A percentile compares a stretch with the other conserved stretches of the same genome.
These are phyloP conservation scores for Sungouiella thailandica DNA, from an alignment of 805 yeast species.

Conservation along the genomic window DNA sequence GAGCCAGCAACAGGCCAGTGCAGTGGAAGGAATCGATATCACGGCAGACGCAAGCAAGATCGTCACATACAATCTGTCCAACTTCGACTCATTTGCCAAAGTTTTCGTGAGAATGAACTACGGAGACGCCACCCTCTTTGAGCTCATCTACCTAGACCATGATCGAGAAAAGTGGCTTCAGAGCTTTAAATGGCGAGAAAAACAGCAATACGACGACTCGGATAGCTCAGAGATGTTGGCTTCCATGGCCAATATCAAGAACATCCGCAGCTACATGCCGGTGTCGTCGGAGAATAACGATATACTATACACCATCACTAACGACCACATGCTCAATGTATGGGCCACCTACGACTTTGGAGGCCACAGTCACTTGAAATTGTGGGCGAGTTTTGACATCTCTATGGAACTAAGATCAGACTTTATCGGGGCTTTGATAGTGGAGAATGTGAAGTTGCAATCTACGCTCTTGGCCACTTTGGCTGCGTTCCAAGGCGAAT, in stretches of 20 bases:
- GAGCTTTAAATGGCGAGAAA: conserved; percentile 32
- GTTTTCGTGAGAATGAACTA: conserved; percentile 74
- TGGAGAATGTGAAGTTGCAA: conserved; percentile 36
- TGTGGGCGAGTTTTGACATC: conserved; percentile 48
- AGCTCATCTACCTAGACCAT: conserved; percentile 64
- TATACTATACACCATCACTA: conserved; percentile 57
- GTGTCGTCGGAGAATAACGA: conserved; percentile 27
- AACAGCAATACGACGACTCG: not conserved
- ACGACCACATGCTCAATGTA: conserved; percentile 54
- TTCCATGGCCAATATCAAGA: conserved; percentile 30
- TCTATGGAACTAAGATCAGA: conserved; percentile 4
- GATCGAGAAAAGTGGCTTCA: conserved; percentile 45
- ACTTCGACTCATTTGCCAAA: conserved; percentile 62
- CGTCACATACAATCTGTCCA: conserved; percentile 51
- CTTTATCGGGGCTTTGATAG: conserved; percentile 19
- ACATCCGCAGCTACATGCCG: conserved; percentile 29
- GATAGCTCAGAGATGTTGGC: conserved; percentile 7
- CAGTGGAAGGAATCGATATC: conserved; percentile 52
- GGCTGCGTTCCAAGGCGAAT: not conserved
- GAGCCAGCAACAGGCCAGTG: conserved; percentile 53
- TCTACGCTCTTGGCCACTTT: conserved; percentile 13
- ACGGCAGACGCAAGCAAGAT: conserved; percentile 67
- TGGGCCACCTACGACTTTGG: conserved; percentile 66
- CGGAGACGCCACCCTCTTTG: conserved; percentile 61
- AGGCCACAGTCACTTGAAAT: conserved; percentile 50